A percentile compares a stretch with the other conserved stretches of the same genome.
phyloP scores from a whole-genome alignment of 2,329 filamentous ascomycete species.

The Neopestalotiopsis clavispora region DNA sequence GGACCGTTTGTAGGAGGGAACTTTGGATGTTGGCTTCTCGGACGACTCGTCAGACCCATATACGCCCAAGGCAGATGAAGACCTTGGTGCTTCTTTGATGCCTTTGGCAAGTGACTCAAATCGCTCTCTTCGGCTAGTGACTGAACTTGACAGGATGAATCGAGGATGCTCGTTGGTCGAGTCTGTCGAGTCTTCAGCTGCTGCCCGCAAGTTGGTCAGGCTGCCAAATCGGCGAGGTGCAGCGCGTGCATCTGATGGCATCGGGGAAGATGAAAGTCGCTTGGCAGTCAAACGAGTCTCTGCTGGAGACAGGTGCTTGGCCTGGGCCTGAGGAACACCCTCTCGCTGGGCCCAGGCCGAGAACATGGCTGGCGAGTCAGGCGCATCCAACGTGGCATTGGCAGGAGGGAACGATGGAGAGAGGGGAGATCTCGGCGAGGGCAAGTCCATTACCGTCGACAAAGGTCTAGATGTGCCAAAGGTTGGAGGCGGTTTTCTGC shows the following conservation, averaged over 20 bases:
- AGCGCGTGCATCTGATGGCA: neutral
- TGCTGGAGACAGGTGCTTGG: neutral
- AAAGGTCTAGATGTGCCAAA: slow-evolving; percentile 55
- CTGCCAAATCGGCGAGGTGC: slow-evolving; percentile 18
- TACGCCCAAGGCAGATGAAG: slow-evolving; percentile 4
- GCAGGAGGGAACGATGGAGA: slow-evolving; percentile 27
- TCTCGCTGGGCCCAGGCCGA: slow-evolving; percentile 16
- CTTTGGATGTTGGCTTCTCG: neutral
- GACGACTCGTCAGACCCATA: slow-evolving; percentile 3
- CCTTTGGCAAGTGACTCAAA: neutral
- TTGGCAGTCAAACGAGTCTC: slow-evolving; percentile 11
- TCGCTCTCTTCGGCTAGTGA: neutral
- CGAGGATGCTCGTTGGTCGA: neutral
- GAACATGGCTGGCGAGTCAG: slow-evolving; percentile 16
- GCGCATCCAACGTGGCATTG: neutral
- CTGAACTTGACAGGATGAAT: slow-evolving; percentile 11
- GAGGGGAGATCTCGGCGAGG: slow-evolving; percentile 45
- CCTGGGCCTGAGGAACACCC: neutral
- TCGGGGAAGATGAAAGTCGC: slow-evolving; percentile 6
- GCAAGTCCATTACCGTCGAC: slow-evolving; percentile 60
- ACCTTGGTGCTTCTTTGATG: slow-evolving; percentile 1
- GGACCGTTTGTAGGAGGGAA: slow-evolving; percentile 8
- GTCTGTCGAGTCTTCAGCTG: neutral
- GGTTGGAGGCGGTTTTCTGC: slow-evolving; percentile 48
- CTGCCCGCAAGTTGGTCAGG: slow-evolving; percentile 13